phyloP scores from a whole-genome alignment of 2,329 filamentous ascomycete species.

The Fusarium secorum region DNA sequence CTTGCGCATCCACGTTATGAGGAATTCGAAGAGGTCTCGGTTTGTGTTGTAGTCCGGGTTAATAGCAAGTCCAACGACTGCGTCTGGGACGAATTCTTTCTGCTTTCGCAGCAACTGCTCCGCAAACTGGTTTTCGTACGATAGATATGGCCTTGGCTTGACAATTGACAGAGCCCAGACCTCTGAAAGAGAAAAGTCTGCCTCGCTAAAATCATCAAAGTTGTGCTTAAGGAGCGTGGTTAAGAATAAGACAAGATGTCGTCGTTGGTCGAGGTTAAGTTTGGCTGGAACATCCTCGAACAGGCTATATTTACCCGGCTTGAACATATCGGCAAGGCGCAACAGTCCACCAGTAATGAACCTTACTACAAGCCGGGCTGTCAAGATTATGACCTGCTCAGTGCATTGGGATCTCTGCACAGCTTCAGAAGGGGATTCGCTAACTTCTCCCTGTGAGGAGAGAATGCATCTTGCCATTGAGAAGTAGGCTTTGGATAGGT shows the following conservation, averaged over 20 bases:
- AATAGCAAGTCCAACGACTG: slow-evolving; percentile 47
- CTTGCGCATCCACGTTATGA: slow-evolving; percentile 60
- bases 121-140: slow-evolving; percentile 60
- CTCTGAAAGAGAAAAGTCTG: slow-evolving; percentile 56
- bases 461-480: slow-evolving; percentile 55
- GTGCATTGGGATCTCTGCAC: slow-evolving; percentile 46
- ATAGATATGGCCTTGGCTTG: slow-evolving; percentile 56
- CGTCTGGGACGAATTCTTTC: slow-evolving; percentile 54
- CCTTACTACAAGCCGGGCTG: slow-evolving; percentile 55
- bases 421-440: slow-evolving; percentile 13
- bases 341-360: slow-evolving; percentile 56
- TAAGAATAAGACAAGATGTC: slow-evolving; percentile 60
- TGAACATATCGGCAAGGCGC: slow-evolving; percentile 56
- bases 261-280: slow-evolving; percentile 53
- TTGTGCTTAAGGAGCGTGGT: slow-evolving; percentile 57
- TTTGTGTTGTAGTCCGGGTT: slow-evolving; percentile 59
- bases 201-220: slow-evolving; percentile 56
- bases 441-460: slow-evolving; percentile 27
- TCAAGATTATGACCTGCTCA: slow-evolving; percentile 56
- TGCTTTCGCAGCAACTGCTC: slow-evolving; percentile 53
- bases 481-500: slow-evolving; percentile 57
- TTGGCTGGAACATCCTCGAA: slow-evolving; percentile 55
- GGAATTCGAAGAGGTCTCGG: slow-evolving; percentile 58
- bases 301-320: slow-evolving; percentile 56
- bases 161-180: slow-evolving; percentile 63